Conservation (phyloP, 2,329 filamentous ascomycete species). For the Tolypocladium ovalisporum region DNA sequence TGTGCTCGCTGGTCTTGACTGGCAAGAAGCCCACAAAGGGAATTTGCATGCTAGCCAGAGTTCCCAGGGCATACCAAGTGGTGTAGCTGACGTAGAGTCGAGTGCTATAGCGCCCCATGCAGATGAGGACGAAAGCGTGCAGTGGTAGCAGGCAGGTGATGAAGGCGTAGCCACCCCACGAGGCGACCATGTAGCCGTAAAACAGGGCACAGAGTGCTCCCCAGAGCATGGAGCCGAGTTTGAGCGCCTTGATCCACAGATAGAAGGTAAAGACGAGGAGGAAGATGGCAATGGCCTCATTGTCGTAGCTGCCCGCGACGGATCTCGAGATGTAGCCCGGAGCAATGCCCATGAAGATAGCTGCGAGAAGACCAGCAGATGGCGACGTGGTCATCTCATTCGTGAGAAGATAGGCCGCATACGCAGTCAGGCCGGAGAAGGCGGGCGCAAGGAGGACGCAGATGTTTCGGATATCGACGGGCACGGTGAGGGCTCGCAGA, state of each 20-base stretch:
- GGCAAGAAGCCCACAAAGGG: constrained; percentile 97
- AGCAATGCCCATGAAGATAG: constrained; percentile 92
- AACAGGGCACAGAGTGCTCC: constrained; percentile 87
- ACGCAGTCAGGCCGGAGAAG: constrained; percentile 88
- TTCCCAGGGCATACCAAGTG: constrained; percentile 95
- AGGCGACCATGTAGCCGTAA: constrained; percentile 99
- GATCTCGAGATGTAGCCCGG: constrained; percentile 97
- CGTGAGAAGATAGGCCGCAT: constrained; percentile 88
- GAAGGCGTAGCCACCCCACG: constrained; percentile 99
- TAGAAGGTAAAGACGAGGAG: constrained; percentile 97
- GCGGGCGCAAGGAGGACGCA: constrained; percentile 92
- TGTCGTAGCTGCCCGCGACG: constrained; percentile 96
- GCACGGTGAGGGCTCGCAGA: constrained; percentile 77
- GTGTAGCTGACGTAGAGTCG: constrained; percentile 94
- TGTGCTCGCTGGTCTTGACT: constrained; percentile 95
- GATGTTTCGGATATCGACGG: constrained; percentile 97
- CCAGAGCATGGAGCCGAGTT: constrained; percentile 94
- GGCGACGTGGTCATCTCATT: constrained; percentile 95
- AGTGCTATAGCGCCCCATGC: constrained; percentile 93
- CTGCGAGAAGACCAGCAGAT: constrained; percentile 88
- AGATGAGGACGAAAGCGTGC: constrained; percentile 85
- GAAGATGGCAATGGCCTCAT: constrained; percentile 99
- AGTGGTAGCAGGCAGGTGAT: constrained; percentile 95
- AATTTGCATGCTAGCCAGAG: constrained; percentile 97
- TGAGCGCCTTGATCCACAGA: constrained; percentile 97